Conservation (phyloP, 2,329 filamentous ascomycete genomes). For the Verticillium dahliae region DNA sequence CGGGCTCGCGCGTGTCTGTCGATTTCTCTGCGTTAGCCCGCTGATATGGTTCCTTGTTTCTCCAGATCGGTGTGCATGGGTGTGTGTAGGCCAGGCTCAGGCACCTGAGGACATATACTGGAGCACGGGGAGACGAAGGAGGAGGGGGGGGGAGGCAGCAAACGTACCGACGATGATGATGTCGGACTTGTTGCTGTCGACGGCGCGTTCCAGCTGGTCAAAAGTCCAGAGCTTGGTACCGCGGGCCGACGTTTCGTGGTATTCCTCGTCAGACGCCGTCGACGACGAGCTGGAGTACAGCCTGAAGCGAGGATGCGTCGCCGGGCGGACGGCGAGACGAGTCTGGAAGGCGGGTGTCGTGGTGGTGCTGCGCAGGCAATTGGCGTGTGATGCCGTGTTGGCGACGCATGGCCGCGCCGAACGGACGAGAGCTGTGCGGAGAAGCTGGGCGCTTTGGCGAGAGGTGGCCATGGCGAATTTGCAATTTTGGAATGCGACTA, state of each 20-base stretch:
- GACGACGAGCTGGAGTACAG: slow-evolving; percentile 3
- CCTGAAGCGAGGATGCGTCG: background rate
- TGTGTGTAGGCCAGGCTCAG: no score
- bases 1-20: slow-evolving; percentile 65
- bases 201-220: slow-evolving; percentile 37
- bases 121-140: background rate
- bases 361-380: background rate
- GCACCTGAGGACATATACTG: background rate
- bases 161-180: slow-evolving; percentile 41
- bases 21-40: no score
- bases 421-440: background rate
- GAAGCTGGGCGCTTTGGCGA: background rate
- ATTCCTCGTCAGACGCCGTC: background rate
- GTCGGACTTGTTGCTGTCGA: slow-evolving; percentile 17
- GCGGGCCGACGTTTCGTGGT: slow-evolving; percentile 8
- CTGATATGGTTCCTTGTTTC: no score
- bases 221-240: slow-evolving; percentile 40
- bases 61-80: no score
- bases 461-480: background rate
- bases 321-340: background rate
- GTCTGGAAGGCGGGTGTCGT: background rate
- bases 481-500: background rate
- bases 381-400: background rate
- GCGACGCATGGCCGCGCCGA: background rate
- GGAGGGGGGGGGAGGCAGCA: background rate